Evolutionary conservation across 140 eudicot genomes (phyloP), one percentile per base, ranked within the genome.

Genomic region (Stevia rebaudiana): DNA sequence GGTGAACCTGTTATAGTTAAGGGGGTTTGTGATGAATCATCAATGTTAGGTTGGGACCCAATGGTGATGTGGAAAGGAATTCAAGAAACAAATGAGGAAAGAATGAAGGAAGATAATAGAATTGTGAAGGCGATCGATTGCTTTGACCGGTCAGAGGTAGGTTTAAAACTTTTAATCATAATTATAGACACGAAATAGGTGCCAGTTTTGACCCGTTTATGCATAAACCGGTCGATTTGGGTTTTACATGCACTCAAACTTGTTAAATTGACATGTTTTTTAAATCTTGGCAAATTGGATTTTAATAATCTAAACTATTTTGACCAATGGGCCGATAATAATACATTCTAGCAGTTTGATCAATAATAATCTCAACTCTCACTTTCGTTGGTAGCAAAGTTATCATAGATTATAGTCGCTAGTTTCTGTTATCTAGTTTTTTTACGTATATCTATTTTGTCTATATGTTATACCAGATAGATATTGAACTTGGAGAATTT

Each of bases 21-120:
- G 83, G 84, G 76, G 76, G 87, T 88, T 24, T 85, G 78, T 79
- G 95, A 92, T 79, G 77, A 67, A 31, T 81, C 89, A n/a, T 78
- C 95, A 25, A 81, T 80, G 86, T 35, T 82, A 41, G 81, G 80
- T 10, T 92, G 98, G 98, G 98, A 88, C 61, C 98, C 98, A 24
- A 71, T 83, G 92, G 78, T 76, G 35, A 79, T 92, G 84, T 88
- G 86, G 94, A 83, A 76, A 79, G 96, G 88, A 71, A 83, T 88
- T 74, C 88, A 78, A 68, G 90, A 81, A 74, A 85, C 90, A 16
- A 61, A 67, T 0, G 89, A 87, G 33, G 98, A 91, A 81, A 84
- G 81, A 70, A 69, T 53, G 75, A 80, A 84, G 63, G 90, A 83
- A 49, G 94, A 70, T 23, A 77, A 67, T 72, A 85, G 86, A 83